phyloP scores from a whole-genome alignment of 805 yeast genomes.

The Torulaspora microellipsoides region DNA sequence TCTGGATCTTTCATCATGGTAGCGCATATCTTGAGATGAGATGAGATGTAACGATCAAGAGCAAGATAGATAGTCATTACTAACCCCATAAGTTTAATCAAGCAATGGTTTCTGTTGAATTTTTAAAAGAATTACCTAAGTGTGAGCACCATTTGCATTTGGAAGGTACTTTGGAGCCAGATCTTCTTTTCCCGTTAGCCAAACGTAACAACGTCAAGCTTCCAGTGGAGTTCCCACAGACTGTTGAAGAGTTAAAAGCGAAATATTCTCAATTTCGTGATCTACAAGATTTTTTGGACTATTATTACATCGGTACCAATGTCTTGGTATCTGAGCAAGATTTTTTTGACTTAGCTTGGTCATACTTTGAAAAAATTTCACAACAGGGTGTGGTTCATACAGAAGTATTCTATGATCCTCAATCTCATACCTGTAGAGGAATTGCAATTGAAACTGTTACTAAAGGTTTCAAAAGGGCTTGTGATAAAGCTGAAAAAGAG shows the following conservation, averaged over 20 bases:
- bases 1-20: too few relatives aligned
- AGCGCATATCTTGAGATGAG: too few relatives aligned
- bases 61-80: too few relatives aligned
- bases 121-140: constrained; percentile 69
- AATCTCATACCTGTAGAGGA: constrained; percentile 71
- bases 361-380: constrained; percentile 56
- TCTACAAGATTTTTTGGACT: constrained; percentile 72
- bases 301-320: constrained; percentile 75
- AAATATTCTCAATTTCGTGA: constrained; percentile 61
- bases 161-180: constrained; percentile 81
- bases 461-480: constrained; percentile 62
- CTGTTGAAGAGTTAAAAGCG: constrained; percentile 51
- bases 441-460: constrained; percentile 56
- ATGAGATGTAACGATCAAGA: too few relatives aligned
- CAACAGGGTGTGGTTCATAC: constrained; percentile 61
- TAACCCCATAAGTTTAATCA: too few relatives aligned
- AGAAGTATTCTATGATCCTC: constrained; percentile 82
- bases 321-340: constrained; percentile 68
- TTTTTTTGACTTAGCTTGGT: constrained; percentile 74
- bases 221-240: constrained; percentile 59
- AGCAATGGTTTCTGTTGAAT: constrained; percentile 30
- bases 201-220: constrained; percentile 55
- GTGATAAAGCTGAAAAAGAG: constrained; percentile 54
- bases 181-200: constrained; percentile 63
- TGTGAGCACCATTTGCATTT: constrained; percentile 85